These are phyloP conservation scores for Uronychia setigera DNA, from an alignment of 73 alveolate genomes.

Conservation along the genomic window DNA sequence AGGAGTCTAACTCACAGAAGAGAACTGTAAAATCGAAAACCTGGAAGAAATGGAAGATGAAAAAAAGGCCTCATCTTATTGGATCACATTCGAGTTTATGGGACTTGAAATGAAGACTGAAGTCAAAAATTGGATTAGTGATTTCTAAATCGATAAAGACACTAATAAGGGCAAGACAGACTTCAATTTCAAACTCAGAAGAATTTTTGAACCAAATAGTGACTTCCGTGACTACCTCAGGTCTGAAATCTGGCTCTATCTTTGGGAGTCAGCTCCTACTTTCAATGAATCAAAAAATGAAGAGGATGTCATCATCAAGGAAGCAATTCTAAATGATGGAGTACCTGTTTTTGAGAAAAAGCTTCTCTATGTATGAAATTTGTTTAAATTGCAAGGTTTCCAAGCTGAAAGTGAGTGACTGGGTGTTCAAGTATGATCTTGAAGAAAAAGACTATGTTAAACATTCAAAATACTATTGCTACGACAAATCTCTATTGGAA, in stretches of 20 bases:
- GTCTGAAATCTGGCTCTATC: slow-evolving; percentile 26
- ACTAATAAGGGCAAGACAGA: slow-evolving; percentile 45
- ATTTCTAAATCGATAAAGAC: slow-evolving; percentile 38
- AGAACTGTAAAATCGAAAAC: slow-evolving; percentile 11
- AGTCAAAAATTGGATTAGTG: slow-evolving; percentile 18
- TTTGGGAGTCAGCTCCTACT: slow-evolving; percentile 51
- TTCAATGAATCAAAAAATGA: slow-evolving; percentile 22
- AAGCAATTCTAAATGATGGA: slow-evolving; percentile 19
- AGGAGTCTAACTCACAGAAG: slow-evolving; percentile 45
- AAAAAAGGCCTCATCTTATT: slow-evolving; percentile 37
- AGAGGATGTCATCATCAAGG: slow-evolving; percentile 30
- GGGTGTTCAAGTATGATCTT: slow-evolving; percentile 17
- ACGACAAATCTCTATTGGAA: slow-evolving; percentile 1
- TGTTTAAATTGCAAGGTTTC: background rate
- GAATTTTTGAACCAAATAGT: background rate
- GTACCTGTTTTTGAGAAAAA: slow-evolving; percentile 24
- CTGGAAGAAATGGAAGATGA: slow-evolving; percentile 18
- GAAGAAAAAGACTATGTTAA: slow-evolving; percentile 4
- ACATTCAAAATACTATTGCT: slow-evolving; percentile 3
- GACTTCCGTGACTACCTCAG: slow-evolving; percentile 31
- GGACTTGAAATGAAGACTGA: slow-evolving; percentile 25
- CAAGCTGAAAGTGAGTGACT: slow-evolving; percentile 13
- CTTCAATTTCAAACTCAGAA: slow-evolving; percentile 25
- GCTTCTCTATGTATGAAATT: slow-evolving; percentile 20
- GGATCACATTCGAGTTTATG: slow-evolving; percentile 25